Evolutionary conservation across 352 stramenopile species (phyloP).

Genomic region (Globisporangium recalcitrans): DNA sequence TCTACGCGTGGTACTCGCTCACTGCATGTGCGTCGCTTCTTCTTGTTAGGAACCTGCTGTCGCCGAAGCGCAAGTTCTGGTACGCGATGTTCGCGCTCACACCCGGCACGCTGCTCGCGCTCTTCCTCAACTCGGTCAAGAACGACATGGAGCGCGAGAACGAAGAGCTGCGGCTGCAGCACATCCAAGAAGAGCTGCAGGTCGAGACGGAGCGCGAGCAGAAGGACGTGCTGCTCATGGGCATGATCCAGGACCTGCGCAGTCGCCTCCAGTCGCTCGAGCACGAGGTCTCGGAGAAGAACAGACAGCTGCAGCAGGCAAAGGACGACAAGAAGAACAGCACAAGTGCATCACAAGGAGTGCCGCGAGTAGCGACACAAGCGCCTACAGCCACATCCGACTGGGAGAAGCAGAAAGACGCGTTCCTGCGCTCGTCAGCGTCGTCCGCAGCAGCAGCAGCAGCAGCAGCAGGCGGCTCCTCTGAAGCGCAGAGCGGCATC

Average conservation of each 20-base stretch:
- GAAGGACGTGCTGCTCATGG: slow-evolving; percentile 47
- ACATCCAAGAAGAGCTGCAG: slow-evolving; percentile 37
- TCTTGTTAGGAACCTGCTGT: slow-evolving; percentile 47
- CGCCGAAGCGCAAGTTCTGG: slow-evolving; percentile 51
- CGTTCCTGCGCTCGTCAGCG: slow-evolving; percentile 18
- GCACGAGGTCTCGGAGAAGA: slow-evolving; percentile 29
- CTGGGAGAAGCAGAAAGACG: slow-evolving; percentile 36
- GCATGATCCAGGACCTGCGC: slow-evolving; percentile 58
- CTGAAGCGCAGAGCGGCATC: slow-evolving; percentile 32
- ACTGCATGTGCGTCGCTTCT: not conserved
- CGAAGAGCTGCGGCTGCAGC: slow-evolving; percentile 38
- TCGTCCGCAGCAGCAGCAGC: not conserved
- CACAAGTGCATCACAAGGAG: not conserved
- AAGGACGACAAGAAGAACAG: not conserved
- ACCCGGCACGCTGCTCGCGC: slow-evolving; percentile 52
- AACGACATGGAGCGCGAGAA: slow-evolving; percentile 64
- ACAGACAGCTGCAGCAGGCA: slow-evolving; percentile 1
- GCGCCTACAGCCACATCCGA: slow-evolving; percentile 8
- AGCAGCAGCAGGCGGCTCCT: not conserved
- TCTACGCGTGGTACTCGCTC: not conserved
- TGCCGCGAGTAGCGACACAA: slow-evolving; percentile 13
- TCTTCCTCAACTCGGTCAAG: slow-evolving; percentile 75
- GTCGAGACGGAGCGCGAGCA: slow-evolving; percentile 32
- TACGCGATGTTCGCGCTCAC: slow-evolving; percentile 70
- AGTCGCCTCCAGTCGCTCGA: slow-evolving; percentile 53